Evolutionary conservation across 148 eudicot species (phyloP).

Genomic region (Gaultheria prostrata): DNA sequence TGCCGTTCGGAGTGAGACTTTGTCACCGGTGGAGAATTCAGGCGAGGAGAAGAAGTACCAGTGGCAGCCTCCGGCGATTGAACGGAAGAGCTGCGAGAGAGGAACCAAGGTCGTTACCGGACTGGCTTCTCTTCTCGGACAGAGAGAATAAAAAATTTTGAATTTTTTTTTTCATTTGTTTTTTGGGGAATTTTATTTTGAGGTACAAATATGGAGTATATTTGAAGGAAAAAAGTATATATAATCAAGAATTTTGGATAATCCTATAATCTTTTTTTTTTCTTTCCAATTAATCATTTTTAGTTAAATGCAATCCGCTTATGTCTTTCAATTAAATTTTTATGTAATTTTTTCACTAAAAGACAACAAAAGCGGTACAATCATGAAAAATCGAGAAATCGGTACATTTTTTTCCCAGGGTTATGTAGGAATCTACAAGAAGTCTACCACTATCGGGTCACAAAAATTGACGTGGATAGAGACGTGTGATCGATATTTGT

Average conservation of each 20-base stretch:
- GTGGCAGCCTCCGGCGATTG: slow-evolving; percentile 59
- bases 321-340: too few relatives aligned
- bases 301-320: too few relatives aligned
- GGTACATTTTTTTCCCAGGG: not conserved
- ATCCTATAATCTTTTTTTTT: slow-evolving; percentile 1
- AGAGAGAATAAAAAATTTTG: slow-evolving; percentile 44
- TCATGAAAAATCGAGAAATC: too few relatives aligned
- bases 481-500: not conserved
- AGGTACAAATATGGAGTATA: slow-evolving; percentile 5
- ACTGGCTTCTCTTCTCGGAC: slow-evolving; percentile 52
- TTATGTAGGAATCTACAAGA: slow-evolving; percentile 14
- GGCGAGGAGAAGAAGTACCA: slow-evolving; percentile 21
- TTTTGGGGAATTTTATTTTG: not conserved
- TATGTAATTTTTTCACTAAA: too few relatives aligned
- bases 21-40: not conserved
- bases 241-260: slow-evolving; percentile 6
- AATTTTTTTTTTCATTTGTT: slow-evolving; percentile 11
- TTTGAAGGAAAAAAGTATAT: not conserved
- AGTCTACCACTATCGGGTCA: not conserved
- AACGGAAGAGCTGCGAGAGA: slow-evolving; percentile 45
- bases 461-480: too few relatives aligned
- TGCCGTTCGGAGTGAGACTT: not conserved
- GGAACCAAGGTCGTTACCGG: slow-evolving; percentile 55
- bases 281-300: not conserved
- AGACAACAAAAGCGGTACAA: too few relatives aligned